Percentiles rank a stretch among this genome's conserved stretches.
phyloP scores from a whole-genome alignment of 2,329 filamentous ascomycete species.

The Endocalyx cinctus region DNA sequence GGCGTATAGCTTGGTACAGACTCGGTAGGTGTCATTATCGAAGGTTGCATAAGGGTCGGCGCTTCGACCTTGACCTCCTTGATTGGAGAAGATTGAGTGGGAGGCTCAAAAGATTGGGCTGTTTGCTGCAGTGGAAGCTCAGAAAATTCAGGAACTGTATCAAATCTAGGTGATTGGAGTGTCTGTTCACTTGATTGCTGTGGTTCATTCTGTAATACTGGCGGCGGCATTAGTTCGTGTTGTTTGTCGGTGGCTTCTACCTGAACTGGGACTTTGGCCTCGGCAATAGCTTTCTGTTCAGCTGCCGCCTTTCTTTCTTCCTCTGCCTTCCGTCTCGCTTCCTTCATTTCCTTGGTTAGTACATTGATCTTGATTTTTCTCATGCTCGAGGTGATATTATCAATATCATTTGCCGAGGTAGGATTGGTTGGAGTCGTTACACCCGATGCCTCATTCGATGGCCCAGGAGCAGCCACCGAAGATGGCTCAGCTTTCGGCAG shows the following conservation, averaged over 20 bases:
- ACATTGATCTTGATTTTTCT: slow-evolving; percentile 61
- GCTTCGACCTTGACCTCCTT: slow-evolving; percentile 4
- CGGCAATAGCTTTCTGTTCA: slow-evolving; percentile 1
- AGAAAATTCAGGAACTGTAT: too few species aligned
- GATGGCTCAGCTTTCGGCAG: slow-evolving; percentile 3
- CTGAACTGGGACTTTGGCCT: background rate
- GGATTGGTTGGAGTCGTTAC: background rate
- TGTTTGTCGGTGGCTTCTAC: too few species aligned
- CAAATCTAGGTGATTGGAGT: too few species aligned
- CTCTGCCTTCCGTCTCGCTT: slow-evolving; percentile 40
- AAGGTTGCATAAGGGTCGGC: slow-evolving; percentile 8
- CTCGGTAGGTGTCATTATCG: slow-evolving; percentile 14
- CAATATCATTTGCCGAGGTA: slow-evolving; percentile 39
- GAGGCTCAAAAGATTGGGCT: background rate
- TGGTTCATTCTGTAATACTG: too few species aligned
- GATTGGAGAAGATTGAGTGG: slow-evolving; percentile 1
- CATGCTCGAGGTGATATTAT: slow-evolving; percentile 53
- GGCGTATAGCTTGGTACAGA: slow-evolving; percentile 10
- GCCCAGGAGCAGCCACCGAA: too few species aligned
- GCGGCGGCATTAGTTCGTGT: too few species aligned
- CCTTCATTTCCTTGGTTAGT: slow-evolving; percentile 54
- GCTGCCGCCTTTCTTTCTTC: slow-evolving; percentile 11
- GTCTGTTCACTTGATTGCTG: too few species aligned
- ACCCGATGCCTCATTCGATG: background rate
- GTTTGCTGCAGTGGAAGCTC: background rate